phyloP scores from a whole-genome alignment of 768 basidiomycete genomes.

The Amanita inopinata region DNA sequence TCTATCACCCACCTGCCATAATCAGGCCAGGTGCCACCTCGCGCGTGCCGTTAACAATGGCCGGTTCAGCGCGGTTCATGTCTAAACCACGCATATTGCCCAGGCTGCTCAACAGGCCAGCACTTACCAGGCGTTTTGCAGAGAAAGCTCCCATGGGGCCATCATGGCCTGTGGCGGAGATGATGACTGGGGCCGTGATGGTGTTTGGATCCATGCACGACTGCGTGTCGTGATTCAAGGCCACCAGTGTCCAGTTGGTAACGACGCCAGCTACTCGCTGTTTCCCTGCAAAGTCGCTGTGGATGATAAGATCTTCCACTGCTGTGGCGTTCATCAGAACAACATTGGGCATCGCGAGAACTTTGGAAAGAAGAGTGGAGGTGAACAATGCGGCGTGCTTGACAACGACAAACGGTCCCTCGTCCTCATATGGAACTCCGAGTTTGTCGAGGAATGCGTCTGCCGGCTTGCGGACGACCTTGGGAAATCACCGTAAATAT shows the following conservation, averaged over 20 bases:
- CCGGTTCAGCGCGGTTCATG: slow-evolving; percentile 76
- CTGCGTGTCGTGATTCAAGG: slow-evolving; percentile 63
- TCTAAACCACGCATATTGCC: slow-evolving; percentile 76
- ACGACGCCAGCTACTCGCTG: slow-evolving; percentile 44
- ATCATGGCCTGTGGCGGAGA: slow-evolving; percentile 70
- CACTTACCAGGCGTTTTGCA: slow-evolving; percentile 68
- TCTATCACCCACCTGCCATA: slow-evolving; percentile 46
- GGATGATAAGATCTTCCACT: slow-evolving; percentile 72
- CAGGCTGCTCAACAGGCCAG: slow-evolving; percentile 62
- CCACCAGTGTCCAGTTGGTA: slow-evolving; percentile 43
- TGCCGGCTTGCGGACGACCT: slow-evolving; percentile 74
- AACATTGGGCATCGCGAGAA: slow-evolving; percentile 62
- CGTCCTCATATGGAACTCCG: slow-evolving; percentile 69
- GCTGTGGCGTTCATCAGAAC: slow-evolving; percentile 72
- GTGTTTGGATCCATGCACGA: slow-evolving; percentile 75
- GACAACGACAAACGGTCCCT: slow-evolving; percentile 69
- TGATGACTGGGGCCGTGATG: slow-evolving; percentile 68
- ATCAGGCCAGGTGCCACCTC: slow-evolving; percentile 70
- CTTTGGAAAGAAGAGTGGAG: slow-evolving; percentile 61
- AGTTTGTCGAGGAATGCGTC: slow-evolving; percentile 61
- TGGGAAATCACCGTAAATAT: not conserved
- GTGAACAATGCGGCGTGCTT: slow-evolving; percentile 80
- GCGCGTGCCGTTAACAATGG: slow-evolving; percentile 69
- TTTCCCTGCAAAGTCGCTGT: slow-evolving; percentile 42
- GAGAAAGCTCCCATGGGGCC: slow-evolving; percentile 77